Percentiles rank a stretch among this genome's conserved stretches.
These are phyloP conservation scores for Striga hermonthica DNA, from an alignment of 305 asterid species.

Conservation along the genomic window DNA sequence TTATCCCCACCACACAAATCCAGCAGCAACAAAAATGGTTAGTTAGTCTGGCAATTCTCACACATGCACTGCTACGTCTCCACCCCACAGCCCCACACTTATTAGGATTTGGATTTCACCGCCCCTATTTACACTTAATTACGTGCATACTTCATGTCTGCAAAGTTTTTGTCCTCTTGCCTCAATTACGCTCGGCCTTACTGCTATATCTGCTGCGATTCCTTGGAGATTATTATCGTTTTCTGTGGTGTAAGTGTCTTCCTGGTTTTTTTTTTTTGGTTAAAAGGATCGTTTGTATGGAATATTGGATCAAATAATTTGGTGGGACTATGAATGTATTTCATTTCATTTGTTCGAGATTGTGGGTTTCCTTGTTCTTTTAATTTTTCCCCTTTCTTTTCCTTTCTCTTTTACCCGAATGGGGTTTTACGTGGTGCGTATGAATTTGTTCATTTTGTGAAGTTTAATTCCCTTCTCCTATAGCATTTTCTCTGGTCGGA, in stretches of 20 bases:
- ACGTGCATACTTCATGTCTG: background rate
- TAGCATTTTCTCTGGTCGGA: constrained; percentile 29
- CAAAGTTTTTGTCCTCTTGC: constrained; percentile 24
- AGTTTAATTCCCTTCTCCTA: constrained; percentile 23
- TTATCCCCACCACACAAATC: too few relatives aligned
- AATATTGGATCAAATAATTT: constrained; percentile 17
- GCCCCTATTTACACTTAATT: background rate
- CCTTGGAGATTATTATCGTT: too few relatives aligned
- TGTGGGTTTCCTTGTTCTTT: constrained; percentile 19
- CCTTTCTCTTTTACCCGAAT: background rate
- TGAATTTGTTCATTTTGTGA: constrained; percentile 1
- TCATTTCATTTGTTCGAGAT: constrained; percentile 1
- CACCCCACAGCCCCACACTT: constrained; percentile 31
- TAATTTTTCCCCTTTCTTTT: background rate
- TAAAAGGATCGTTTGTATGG: background rate
- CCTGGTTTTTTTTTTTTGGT: too few relatives aligned
- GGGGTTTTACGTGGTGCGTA: background rate
- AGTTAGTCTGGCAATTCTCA: constrained; percentile 32
- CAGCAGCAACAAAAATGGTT: too few relatives aligned
- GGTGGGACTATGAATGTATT: constrained; percentile 24
- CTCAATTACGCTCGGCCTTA: background rate
- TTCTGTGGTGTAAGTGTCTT: too few relatives aligned
- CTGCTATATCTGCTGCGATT: too few relatives aligned
- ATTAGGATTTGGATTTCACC: background rate
- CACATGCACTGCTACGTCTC: constrained; percentile 45